Percentiles rank a stretch among this genome's conserved stretches.
Evolutionary conservation across 257 asterid genomes (phyloP).

Genomic region (Mentha longifolia): DNA sequence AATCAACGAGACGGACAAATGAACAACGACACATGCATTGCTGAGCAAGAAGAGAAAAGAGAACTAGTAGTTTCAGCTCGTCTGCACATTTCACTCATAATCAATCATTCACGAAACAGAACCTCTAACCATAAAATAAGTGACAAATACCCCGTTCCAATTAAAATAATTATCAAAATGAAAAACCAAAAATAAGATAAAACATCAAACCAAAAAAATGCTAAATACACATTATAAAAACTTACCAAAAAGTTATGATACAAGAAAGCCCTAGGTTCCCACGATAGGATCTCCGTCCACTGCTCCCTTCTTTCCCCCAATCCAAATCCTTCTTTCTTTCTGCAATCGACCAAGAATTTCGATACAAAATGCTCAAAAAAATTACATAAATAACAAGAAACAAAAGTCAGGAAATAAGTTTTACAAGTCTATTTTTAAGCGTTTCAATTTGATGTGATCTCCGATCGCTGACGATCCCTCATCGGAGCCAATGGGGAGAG

Average conservation of each 20-base stretch:
- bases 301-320: slow-evolving; percentile 61
- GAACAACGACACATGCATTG: not conserved
- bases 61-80: slow-evolving; percentile 22
- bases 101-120: not conserved
- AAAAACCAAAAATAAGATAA: not conserved
- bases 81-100: slow-evolving; percentile 7
- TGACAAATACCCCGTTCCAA: slow-evolving; percentile 17
- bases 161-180: not conserved
- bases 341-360: slow-evolving; percentile 29
- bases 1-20: slow-evolving; percentile 3
- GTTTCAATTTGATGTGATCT: slow-evolving; percentile 68
- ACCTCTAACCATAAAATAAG: not conserved
- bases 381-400: not conserved
- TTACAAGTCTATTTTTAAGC: slow-evolving; percentile 53
- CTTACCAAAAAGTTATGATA: slow-evolving; percentile 92
- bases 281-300: slow-evolving; percentile 83
- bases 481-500: slow-evolving; percentile 69
- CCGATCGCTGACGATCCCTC: slow-evolving; percentile 42
- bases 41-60: not conserved
- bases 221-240: not conserved
- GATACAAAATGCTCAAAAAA: not conserved
- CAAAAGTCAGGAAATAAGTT: not conserved
- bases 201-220: not conserved
- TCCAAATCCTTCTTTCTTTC: slow-evolving; percentile 54
- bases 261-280: slow-evolving; percentile 88